Evolutionary conservation across 2,329 filamentous ascomycete species (phyloP), one percentile per base, ranked within the genome.

Genomic region (Paecilomyces fulvus): DNA sequence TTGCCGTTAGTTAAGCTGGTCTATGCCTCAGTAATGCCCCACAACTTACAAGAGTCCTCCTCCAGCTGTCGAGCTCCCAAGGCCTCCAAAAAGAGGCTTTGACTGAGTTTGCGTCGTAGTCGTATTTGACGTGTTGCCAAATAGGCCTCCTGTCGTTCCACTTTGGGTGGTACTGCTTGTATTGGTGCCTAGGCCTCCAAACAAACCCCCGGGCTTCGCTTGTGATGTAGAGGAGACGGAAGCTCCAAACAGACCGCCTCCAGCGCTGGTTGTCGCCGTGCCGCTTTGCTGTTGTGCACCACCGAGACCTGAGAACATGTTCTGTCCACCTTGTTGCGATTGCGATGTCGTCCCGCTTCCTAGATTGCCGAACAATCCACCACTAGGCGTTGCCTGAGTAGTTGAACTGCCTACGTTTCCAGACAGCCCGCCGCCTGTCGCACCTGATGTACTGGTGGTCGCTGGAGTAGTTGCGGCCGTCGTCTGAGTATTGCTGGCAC

Each of bases 41-140:
- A 10, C 14, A 43, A 63, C 70, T 71, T 63, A 74, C 72, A 74
- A 71, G 33, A 73, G 58, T 50, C 66, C 64, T 30, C 64, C 64
- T 12, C 66, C 63, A 33, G 64, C 61, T 12, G 67, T 65, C 53
- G 70, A 63, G 28, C 58, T 56, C 14, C 68, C 67, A n/a, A 70
- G 54, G 7, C 65, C 64, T 46, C 69, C 65, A 54, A 75, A 72
- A 11, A 68, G 53, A 20, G 72, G 67, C 55, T 73, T 72, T 31
- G 65, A 56, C 55, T 73, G 71, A 23, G 63, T 63, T 57, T 74
- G 73, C 49, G 63, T 61, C 1, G 67, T 63, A 8, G 69, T 59
- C 20, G 46, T 57, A 30, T 62, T 61, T 49, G 62, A 64, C 52
- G 64, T 55, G 9, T 60, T 64, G 23, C 71, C 70, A 53, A 75